Conservation (phyloP, 2,329 filamentous ascomycete species). For the Mollisia scopiformis region DNA sequence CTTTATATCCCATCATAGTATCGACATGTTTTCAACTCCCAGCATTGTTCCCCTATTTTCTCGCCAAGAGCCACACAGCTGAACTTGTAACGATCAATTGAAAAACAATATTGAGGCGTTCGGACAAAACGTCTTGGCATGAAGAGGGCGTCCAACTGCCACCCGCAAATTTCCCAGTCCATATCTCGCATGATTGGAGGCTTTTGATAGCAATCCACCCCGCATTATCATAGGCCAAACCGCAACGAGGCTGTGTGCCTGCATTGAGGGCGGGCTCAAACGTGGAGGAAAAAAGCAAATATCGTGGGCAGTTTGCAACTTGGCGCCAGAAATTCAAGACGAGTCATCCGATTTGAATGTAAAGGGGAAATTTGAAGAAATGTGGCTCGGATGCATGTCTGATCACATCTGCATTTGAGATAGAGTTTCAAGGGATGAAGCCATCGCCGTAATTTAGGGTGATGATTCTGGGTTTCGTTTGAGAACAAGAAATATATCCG, state of each 20-base stretch:
- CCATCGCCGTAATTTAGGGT: not conserved
- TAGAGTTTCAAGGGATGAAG: not conserved
- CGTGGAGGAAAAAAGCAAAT: not conserved
- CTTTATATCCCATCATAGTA: not conserved
- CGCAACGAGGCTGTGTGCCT: not conserved
- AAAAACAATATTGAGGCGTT: conserved; percentile 2
- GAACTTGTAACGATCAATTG: not conserved
- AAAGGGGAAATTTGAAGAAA: not conserved
- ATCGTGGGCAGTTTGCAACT: not conserved
- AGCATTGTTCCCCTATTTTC: not conserved
- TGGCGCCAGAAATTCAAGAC: not conserved
- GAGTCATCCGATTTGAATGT: not conserved
- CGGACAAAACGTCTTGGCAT: conserved; percentile 5
- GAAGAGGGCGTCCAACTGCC: not conserved
- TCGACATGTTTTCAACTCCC: not conserved
- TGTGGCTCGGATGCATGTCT: not conserved
- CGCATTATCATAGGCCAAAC: not conserved
- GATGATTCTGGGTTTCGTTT: not conserved
- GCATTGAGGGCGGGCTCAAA: not conserved
- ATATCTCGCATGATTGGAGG: not conserved
- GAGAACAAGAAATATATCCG: too few species aligned
- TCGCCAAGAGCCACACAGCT: not conserved
- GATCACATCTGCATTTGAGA: not conserved
- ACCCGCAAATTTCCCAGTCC: not conserved
- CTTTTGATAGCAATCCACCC: not conserved